Evolutionary conservation across 768 basidiomycete genomes (phyloP).

Genomic region (Russula sp.): DNA sequence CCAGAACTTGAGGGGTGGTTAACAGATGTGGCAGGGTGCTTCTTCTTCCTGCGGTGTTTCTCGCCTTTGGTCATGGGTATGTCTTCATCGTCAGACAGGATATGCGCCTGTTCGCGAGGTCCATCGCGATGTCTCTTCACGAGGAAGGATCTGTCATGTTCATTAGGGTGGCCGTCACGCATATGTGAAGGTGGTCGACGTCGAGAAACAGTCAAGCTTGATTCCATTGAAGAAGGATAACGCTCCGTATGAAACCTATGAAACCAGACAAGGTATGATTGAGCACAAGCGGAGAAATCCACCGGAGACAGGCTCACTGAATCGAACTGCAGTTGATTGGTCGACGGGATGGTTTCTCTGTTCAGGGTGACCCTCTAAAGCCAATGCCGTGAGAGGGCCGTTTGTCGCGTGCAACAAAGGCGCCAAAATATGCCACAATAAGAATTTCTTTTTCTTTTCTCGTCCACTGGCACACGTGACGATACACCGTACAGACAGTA

Average conservation of each 20-base stretch:
- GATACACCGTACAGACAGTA: background rate
- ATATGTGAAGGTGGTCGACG: constrained; percentile 18
- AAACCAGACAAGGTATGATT: constrained; percentile 7
- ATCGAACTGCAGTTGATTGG: background rate
- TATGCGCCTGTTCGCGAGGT: constrained; percentile 17
- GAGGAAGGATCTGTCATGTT: constrained; percentile 17
- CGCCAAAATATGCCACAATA: background rate
- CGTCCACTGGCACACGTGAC: background rate
- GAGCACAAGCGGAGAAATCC: background rate
- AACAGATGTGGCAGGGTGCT: background rate
- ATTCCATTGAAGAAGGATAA: constrained; percentile 10
- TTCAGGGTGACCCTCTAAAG: background rate
- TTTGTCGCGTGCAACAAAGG: background rate
- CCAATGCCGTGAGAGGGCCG: background rate
- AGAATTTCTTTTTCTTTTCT: background rate
- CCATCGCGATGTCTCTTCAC: constrained; percentile 20
- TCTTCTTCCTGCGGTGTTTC: constrained; percentile 27
- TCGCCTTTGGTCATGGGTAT: constrained; percentile 12
- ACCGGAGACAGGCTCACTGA: background rate
- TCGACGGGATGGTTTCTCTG: background rate
- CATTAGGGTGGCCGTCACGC: constrained; percentile 13
- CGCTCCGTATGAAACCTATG: background rate
- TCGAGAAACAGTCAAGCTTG: background rate
- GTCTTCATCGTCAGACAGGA: constrained; percentile 26
- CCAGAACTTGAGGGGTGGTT: constrained; percentile 11